Conservation (phyloP, 768 basidiomycete species). For the Agrocybe chaxingu region DNA sequence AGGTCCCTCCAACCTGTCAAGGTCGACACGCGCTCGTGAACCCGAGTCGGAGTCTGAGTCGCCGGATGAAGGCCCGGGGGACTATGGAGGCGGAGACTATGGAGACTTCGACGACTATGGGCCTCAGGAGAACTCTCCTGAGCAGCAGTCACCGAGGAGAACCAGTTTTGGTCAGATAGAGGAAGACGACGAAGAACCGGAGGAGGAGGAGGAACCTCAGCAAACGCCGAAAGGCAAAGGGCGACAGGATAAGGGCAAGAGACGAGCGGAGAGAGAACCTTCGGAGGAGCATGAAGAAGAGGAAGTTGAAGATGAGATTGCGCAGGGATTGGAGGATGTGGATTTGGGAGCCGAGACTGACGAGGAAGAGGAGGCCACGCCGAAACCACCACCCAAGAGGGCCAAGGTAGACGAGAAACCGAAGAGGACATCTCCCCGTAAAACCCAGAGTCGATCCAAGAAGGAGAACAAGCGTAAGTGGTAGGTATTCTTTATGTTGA, state of each 20-base stretch:
- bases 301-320: constrained; percentile 40
- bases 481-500: background rate
- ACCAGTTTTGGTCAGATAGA: constrained; percentile 48
- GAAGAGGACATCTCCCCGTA: constrained; percentile 15
- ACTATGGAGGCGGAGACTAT: constrained; percentile 23
- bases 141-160: constrained; percentile 26
- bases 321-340: constrained; percentile 35
- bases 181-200: constrained; percentile 39
- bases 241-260: constrained; percentile 34
- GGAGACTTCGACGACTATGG: constrained; percentile 26
- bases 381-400: constrained; percentile 36
- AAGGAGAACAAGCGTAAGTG: constrained; percentile 40
- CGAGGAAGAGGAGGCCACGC: constrained; percentile 24
- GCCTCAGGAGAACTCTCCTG: constrained; percentile 20
- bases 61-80: constrained; percentile 26
- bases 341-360: constrained; percentile 29
- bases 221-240: constrained; percentile 25
- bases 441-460: constrained; percentile 25
- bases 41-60: constrained; percentile 27
- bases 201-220: constrained; percentile 26
- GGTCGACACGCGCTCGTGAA: constrained; percentile 27
- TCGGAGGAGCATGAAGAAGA: constrained; percentile 24
- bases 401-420: constrained; percentile 21
- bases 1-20: constrained; percentile 39
- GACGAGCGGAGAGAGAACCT: constrained; percentile 22